Evolutionary conservation across 1,139 yeast genomes (phyloP).

Genomic region (Lodderomyces pseudojiufengensis): DNA sequence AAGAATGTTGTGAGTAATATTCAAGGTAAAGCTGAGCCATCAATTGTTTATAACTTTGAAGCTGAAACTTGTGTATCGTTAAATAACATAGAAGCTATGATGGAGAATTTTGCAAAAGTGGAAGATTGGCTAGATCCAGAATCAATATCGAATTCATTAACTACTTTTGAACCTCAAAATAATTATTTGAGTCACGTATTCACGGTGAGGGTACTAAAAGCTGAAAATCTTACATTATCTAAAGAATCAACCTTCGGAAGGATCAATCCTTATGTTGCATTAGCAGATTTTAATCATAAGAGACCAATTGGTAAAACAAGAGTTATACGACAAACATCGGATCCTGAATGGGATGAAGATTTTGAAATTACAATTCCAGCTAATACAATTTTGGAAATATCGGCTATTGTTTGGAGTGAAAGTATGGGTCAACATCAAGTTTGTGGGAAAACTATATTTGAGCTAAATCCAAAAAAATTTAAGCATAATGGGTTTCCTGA

Average conservation of each 20-base stretch:
- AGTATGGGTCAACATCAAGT: constrained; percentile 56
- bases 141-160: constrained; percentile 46
- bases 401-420: constrained; percentile 75
- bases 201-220: constrained; percentile 62
- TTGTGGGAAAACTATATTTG: constrained; percentile 65
- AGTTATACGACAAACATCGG: constrained; percentile 54
- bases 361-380: constrained; percentile 58
- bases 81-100: constrained; percentile 65
- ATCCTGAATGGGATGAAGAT: constrained; percentile 89
- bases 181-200: constrained; percentile 51
- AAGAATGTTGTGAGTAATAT: constrained; percentile 47
- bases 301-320: constrained; percentile 70
- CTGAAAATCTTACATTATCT: constrained; percentile 54
- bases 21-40: constrained; percentile 31
- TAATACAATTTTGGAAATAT: constrained; percentile 40
- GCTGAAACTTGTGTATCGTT: constrained; percentile 70
- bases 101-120: constrained; percentile 52
- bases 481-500: constrained; percentile 67
- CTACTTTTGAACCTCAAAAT: constrained; percentile 20
- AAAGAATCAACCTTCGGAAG: constrained; percentile 36
- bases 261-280: constrained; percentile 64
- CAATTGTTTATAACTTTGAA: constrained; percentile 60
- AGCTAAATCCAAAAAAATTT: constrained; percentile 62
- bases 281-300: constrained; percentile 58
- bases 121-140: constrained; percentile 67